Base-by-base conservation (phyloP, 768 basidiomycete species). In the Dentipellis fragilis region DNA sequence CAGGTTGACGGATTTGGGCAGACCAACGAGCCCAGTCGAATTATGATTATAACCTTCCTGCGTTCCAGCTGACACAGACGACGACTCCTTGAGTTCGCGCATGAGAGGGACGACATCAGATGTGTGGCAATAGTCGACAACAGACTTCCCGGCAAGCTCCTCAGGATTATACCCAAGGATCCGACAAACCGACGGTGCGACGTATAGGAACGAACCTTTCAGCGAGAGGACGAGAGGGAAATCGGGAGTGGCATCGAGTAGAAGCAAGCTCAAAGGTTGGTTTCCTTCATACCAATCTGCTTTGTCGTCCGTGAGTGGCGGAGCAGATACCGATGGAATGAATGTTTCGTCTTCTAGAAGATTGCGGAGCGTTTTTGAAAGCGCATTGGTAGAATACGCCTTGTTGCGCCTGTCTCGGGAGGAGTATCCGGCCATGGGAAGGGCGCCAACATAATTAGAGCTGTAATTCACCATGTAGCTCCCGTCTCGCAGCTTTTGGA, bases 191-290 rank as follows among this genome's bases (percentile, higher is more conserved):
- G 86, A 80, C 1, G 93, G 93, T 0, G 92, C 89, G 52, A 92
- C 89, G 67, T 96, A 99, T 49, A 95, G 82, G 69, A 98, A 93
- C 14, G 80, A 76, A 29, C 95, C 95, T 66, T 97, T 94, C 62
- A 96, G 81, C 2, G 89, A 93, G 40, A 99, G 76, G 54, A 97
- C 93, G 65, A 89, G 87, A 21, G 96, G 73, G 66, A 95, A 90
- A 67, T 97, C 95, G 2, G 85, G 82, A 5, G 74, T 69, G 29
- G 73, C 71, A 62, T 80, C 79, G 54, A 89, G 79, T 46, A 90
- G 71, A 16, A 87, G 66, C 50, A 82, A 66, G 42, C 79, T 78
- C n/a, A 87, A 66, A 1, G 74, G 68, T 38, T 80, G 72, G 60
- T 75, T 77, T 17, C 66, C 70, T 12, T 76, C 68, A 63, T 65